Percentiles rank a stretch among this genome's conserved stretches.
Evolutionary conservation across 495 filamentous ascomycete species (phyloP).

Genomic region (Daldinia vernicosa): DNA sequence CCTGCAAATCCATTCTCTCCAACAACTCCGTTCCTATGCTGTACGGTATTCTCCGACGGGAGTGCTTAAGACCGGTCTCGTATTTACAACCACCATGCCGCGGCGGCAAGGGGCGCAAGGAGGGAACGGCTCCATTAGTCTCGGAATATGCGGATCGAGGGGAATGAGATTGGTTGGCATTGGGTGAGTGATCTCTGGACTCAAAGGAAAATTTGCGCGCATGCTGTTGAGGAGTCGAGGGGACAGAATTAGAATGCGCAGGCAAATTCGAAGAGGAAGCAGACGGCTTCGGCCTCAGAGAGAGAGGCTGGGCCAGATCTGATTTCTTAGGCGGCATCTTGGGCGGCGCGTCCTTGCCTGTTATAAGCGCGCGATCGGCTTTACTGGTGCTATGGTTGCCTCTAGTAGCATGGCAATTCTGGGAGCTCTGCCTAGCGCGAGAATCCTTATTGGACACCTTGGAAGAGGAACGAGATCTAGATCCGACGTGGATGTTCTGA

Average conservation of each 20-base stretch:
- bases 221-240: conserved; percentile 92
- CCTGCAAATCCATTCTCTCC: conserved; percentile 71
- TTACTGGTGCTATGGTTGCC: conserved; percentile 56
- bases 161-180: conserved; percentile 76
- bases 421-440: conserved; percentile 52
- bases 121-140: conserved; percentile 74
- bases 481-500: conserved; percentile 57
- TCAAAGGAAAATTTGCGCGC: conserved; percentile 83
- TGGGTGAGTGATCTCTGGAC: conserved; percentile 88
- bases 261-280: conserved; percentile 43
- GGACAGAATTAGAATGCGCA: conserved; percentile 85
- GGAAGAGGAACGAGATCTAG: conserved; percentile 61
- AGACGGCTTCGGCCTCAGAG: conserved; percentile 49
- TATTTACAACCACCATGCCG: conserved; percentile 75
- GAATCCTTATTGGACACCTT: conserved; percentile 62
- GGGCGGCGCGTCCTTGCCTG: conserved; percentile 56
- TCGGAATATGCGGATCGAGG: conserved; percentile 92
- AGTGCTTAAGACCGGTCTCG: conserved; percentile 67
- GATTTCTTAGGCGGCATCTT: conserved; percentile 62
- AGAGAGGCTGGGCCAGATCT: conserved; percentile 44
- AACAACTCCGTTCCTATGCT: conserved; percentile 79
- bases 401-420: conserved; percentile 69
- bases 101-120: conserved; percentile 64
- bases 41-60: conserved; percentile 85
- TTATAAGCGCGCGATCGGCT: conserved; percentile 65